Evolutionary conservation across 495 filamentous ascomycete species (phyloP).

Genomic region (Aeminium ludgeri): DNA sequence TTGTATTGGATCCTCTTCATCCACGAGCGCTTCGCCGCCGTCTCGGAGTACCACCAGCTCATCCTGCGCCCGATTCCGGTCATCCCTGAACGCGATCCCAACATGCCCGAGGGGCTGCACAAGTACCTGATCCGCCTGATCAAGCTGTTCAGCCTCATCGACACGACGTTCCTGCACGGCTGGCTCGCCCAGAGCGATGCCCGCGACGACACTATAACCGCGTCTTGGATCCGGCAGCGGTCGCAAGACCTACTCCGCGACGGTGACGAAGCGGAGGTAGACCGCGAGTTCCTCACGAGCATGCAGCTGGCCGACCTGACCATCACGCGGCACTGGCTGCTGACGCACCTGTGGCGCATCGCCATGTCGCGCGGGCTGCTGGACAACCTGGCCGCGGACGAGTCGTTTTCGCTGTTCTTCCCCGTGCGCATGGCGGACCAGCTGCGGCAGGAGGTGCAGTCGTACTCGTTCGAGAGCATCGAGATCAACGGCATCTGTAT

Average conservation of each 20-base stretch:
- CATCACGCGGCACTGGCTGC: constrained; percentile 47
- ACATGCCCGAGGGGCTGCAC: constrained; percentile 10
- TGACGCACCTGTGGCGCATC: constrained; percentile 43
- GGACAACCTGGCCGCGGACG: constrained; percentile 27
- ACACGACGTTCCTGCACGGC: constrained; percentile 13
- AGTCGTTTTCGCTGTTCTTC: constrained; percentile 39
- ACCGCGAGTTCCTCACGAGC: constrained; percentile 24
- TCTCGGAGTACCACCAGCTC: constrained; percentile 11
- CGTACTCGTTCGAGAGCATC: constrained; percentile 35
- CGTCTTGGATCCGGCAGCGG: constrained; percentile 14
- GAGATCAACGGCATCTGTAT: constrained; percentile 47
- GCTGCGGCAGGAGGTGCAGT: constrained; percentile 36
- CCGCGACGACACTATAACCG: neutral
- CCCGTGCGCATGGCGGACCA: constrained; percentile 40
- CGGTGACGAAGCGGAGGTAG: constrained; percentile 10
- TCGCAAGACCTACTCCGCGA: constrained; percentile 21
- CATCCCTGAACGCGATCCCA: constrained; percentile 14
- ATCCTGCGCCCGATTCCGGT: constrained; percentile 10
- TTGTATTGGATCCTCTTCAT: constrained; percentile 51
- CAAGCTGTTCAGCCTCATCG: constrained; percentile 15
- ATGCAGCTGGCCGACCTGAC: constrained; percentile 46
- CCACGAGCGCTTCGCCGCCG: constrained; percentile 19
- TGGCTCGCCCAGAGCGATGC: no score
- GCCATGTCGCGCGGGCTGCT: constrained; percentile 39
- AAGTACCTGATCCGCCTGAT: constrained; percentile 19